Evolutionary conservation across 177 flowering plant species (phyloP), one percentile per base, ranked within the genome.

Genomic region (Vitis hybrid): DNA sequence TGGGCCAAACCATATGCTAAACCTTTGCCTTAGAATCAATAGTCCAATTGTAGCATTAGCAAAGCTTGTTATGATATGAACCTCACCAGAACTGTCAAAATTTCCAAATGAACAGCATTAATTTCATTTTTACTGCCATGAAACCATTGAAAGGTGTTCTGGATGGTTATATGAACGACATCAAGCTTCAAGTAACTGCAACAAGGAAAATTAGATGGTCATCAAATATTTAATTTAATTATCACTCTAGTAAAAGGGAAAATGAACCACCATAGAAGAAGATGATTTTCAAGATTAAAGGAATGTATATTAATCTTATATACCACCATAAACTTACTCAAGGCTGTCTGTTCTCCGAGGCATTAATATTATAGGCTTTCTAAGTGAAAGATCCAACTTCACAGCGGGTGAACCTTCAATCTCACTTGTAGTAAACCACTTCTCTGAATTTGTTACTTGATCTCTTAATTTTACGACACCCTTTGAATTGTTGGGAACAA

Each of bases 331-430:
- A 69, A 77, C 91, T 77, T 84, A 95, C 99, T 95, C 94, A 45
- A 60, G 80, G 75, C 98, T 93, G 68, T 89, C 87, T 10, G 99
- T 95, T 77, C 85, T 80, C 51, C 88, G 83, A 62, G 99, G 99
- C 99, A 95, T 88, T 75, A 89, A 57, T 66, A 95, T 95, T 68
- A 95, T 90, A 69, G 99, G 99, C 73, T 88, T 91, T 70, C 74
- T 84, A 30, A 95, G 89, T 26, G 98, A 90, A 74, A 95, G 82
- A 80, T 90, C 94, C 75, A 95, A 82, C 82, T 89, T 95, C 15
- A 95, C 17, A 73, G 99, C 97, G 73, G 99, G 98, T 67, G 98
- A 91, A 52, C 99, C 99, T 83, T 93, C 97, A 79, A 95, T 77
- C 71, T 93, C 97, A 84, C 84, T 83, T 57, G 83, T 76, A 52